Base-by-base conservation (phyloP, 192 early-diverging fungal genomes). In the Tieghemiomyces parasiticus region DNA sequence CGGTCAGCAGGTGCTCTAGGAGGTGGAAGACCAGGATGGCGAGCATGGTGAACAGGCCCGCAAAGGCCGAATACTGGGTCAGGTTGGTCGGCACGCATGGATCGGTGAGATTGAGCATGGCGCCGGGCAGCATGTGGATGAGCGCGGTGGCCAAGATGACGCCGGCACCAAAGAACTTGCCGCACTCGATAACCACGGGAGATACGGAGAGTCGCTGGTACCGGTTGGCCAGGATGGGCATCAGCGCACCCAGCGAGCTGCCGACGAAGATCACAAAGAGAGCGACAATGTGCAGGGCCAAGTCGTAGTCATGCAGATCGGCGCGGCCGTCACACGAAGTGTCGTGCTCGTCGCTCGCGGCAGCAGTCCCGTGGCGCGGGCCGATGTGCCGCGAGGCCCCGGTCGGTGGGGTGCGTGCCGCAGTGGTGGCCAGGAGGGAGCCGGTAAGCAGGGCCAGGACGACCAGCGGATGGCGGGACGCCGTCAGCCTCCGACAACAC, bases 101-200 rank as follows among this genome's bases (percentile, higher is more conserved):
- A 22, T 77, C 71, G 1, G 74, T 70, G n/a, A 88, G 71, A 10
- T 71, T 68, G 31, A 66, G 66, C 14, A 80, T 65, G 31, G 83
- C 77, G 13, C 68, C 68, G 19, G 81, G 77, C 0, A 88, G 61
- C 86, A 88, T 86, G 64, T 89, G 87, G 45, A 89, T 80, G 50
- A 89, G 83, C 6, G 79, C 79, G 10, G 87, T 89, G 10, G 87
- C 80, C 26, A 87, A 51, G 54, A 89, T 85, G 8, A 87, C 79
- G 0, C 85, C 87, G 6, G 81, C 78, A 14, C 81, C 79, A 61
- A 83, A 81, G 46, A 77, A 78, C 48, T 75, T 75, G 30, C 72
- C 74, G 0, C 63, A 66, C 3, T 70, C 66, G 14, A 83, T 55
- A 1, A 72, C 54, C 8, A 44, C 45, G 12, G 63, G 63, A 24